These are phyloP conservation scores for Mycena vulgaris DNA, from an alignment of 768 basidiomycete species.

Conservation along the genomic window DNA sequence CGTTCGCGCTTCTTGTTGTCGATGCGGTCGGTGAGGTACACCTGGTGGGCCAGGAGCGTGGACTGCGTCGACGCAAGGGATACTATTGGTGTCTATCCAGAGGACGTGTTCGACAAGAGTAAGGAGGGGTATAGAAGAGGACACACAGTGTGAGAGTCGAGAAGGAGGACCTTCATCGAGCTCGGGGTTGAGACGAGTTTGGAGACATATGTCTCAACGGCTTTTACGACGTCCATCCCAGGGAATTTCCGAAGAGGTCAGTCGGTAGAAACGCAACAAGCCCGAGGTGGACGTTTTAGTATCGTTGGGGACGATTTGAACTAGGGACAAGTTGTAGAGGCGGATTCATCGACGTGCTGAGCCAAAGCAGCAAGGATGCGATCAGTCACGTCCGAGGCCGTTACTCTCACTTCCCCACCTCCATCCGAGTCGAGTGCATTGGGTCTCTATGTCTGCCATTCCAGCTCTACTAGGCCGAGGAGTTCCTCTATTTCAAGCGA, in stretches of 20 bases:
- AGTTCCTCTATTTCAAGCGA: neutral
- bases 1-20: constrained; percentile 94
- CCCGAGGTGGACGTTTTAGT: neutral
- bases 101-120: constrained; percentile 28
- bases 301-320: neutral
- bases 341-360: constrained; percentile 5
- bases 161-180: constrained; percentile 95
- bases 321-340: neutral
- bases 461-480: neutral
- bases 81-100: constrained; percentile 90
- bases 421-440: neutral
- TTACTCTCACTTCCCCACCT: neutral
- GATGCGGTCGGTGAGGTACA: constrained; percentile 97
- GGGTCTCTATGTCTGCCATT: neutral
- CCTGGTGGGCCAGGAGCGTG: constrained; percentile 92
- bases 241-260: neutral
- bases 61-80: constrained; percentile 96
- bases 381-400: constrained; percentile 8
- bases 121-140: neutral
- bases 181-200: constrained; percentile 89
- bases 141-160: constrained; percentile 94
- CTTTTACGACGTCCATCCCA: constrained; percentile 94
- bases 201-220: constrained; percentile 93
- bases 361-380: neutral
- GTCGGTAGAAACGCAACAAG: neutral